A percentile compares a stretch with the other conserved stretches of the same genome.
These are phyloP conservation scores for Penicillium fuscoglaucum DNA, from an alignment of 2,329 filamentous ascomycete genomes.

Conservation along the genomic window DNA sequence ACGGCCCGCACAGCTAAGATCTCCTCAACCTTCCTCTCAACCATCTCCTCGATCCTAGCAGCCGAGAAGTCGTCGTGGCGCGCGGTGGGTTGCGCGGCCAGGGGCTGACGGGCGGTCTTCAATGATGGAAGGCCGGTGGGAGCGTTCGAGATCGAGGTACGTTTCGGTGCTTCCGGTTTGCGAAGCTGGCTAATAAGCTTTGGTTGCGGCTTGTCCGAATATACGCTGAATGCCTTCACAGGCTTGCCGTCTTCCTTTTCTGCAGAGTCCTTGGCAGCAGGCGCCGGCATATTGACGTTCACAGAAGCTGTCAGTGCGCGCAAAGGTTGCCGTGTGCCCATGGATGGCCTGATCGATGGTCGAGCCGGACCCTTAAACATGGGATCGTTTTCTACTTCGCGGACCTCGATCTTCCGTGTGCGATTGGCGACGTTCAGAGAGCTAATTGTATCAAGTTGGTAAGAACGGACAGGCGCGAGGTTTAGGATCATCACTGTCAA, in stretches of 20 bases:
- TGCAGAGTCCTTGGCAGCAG: slow-evolving; percentile 51
- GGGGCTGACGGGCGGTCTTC: slow-evolving; percentile 48
- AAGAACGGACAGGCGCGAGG: slow-evolving; percentile 84
- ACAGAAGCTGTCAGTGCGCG: slow-evolving; percentile 73
- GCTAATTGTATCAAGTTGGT: slow-evolving; percentile 89
- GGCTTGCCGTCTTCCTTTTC: slow-evolving; percentile 67
- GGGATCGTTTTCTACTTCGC: slow-evolving; percentile 93
- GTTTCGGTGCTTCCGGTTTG: slow-evolving; percentile 48
- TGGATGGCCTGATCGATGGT: slow-evolving; percentile 43
- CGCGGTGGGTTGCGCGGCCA: slow-evolving; percentile 32
- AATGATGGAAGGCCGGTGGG: slow-evolving; percentile 47
- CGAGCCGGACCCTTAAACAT: slow-evolving; percentile 75
- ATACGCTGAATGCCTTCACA: slow-evolving; percentile 82
- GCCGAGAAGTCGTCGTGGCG: slow-evolving; percentile 60
- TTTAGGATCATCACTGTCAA: slow-evolving; percentile 97
- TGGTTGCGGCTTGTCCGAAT: slow-evolving; percentile 64
- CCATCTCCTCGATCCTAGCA: slow-evolving; percentile 82
- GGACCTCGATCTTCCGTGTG: slow-evolving; percentile 93
- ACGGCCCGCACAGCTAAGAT: slow-evolving; percentile 75
- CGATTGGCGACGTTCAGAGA: slow-evolving; percentile 93
- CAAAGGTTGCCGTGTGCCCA: slow-evolving; percentile 71
- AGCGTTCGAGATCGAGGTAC: slow-evolving; percentile 42
- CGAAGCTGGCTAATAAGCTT: slow-evolving; percentile 46
- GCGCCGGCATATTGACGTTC: slow-evolving; percentile 66
- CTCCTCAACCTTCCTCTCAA: slow-evolving; percentile 88